Percentiles rank a stretch among this genome's conserved stretches.
phyloP scores from a whole-genome alignment of 495 filamentous ascomycete genomes.

The Hyphodiscus hymeniophilus region DNA sequence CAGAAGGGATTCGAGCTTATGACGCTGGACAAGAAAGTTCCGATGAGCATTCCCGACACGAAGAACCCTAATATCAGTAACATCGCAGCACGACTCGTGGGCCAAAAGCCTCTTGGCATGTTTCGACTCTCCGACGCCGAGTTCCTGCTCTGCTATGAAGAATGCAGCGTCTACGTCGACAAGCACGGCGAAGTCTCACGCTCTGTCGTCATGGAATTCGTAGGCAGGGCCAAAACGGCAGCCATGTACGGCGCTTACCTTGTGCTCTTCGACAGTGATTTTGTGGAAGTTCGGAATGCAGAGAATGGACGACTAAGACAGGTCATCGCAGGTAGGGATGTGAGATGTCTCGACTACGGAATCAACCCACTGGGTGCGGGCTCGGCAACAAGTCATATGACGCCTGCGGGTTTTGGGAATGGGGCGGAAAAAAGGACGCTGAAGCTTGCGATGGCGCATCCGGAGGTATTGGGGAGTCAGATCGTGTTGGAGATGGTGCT shows the following conservation, averaged over 20 bases:
- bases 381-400: conserved; percentile 30
- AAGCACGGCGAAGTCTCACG: conserved; percentile 93
- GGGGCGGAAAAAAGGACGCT: conserved; percentile 47
- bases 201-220: conserved; percentile 93
- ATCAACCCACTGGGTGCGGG: conserved; percentile 34
- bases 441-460: conserved; percentile 94
- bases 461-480: conserved; percentile 70
- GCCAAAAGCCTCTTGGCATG: conserved; percentile 86
- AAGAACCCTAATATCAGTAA: conserved; percentile 63
- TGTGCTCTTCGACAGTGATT: conserved; percentile 76
- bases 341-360: conserved; percentile 83
- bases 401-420: conserved; percentile 1
- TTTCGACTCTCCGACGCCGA: conserved; percentile 89
- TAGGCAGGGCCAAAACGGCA: conserved; percentile 67
- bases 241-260: conserved; percentile 80
- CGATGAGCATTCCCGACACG: conserved; percentile 84
- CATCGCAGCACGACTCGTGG: conserved; percentile 72
- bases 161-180: conserved; percentile 95
- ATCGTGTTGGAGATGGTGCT: conserved; percentile 87
- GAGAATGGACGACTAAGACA: conserved; percentile 90
- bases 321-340: conserved; percentile 85
- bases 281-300: conserved; percentile 93
- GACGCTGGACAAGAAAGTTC: conserved; percentile 90
- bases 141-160: conserved; percentile 88
- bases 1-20: conserved; percentile 92